These are phyloP conservation scores for Euphrasia arctica DNA, from an alignment of 305 asterid genomes.

Conservation along the genomic window DNA sequence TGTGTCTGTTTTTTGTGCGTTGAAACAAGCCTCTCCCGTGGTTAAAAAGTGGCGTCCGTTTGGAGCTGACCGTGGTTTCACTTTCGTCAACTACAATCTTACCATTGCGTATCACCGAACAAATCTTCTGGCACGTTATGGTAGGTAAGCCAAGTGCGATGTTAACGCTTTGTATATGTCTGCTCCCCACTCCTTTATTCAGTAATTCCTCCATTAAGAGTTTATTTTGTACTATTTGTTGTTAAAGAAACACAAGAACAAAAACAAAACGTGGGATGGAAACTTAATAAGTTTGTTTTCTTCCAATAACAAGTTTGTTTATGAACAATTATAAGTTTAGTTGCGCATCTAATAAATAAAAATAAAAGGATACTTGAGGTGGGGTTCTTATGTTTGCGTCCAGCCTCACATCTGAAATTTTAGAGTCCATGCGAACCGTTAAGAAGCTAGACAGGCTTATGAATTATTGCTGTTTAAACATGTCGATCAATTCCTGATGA, in stretches of 20 bases:
- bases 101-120: constrained; percentile 94
- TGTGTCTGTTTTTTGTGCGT: constrained; percentile 79
- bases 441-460: background rate
- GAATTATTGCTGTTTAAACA: background rate
- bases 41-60: constrained; percentile 97
- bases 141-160: constrained; percentile 71
- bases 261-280: too few relatives aligned
- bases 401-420: too few relatives aligned
- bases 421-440: background rate
- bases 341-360: background rate
- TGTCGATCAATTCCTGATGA: background rate
- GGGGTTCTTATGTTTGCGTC: constrained; percentile 11
- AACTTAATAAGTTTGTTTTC: too few relatives aligned
- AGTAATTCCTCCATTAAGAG: constrained; percentile 11
- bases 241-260: background rate
- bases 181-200: background rate
- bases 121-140: constrained; percentile 90
- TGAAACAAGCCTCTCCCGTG: constrained; percentile 56
- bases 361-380: background rate
- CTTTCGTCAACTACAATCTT: constrained; percentile 80
- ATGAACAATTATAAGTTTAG: background rate
- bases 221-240: background rate
- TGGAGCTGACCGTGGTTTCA: constrained; percentile 94
- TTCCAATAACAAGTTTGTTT: background rate
- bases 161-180: too few relatives aligned